These are phyloP conservation scores for Fabrea salina DNA, from an alignment of 169 alveolate genomes.

Conservation along the genomic window DNA sequence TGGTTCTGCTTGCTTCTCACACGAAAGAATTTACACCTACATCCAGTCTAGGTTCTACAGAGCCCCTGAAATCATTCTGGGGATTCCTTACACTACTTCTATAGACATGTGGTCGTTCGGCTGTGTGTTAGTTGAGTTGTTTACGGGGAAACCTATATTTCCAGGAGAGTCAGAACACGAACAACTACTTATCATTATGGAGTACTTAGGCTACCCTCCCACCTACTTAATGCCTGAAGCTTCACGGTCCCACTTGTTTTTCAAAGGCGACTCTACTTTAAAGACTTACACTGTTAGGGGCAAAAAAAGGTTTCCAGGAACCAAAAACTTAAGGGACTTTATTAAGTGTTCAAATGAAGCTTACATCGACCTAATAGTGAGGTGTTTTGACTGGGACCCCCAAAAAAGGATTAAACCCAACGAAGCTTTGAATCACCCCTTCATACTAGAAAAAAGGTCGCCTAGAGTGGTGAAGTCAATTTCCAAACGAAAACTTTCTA, in stretches of 20 bases:
- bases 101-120: conserved; percentile 80
- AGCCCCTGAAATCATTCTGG: conserved; percentile 75
- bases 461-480: background rate
- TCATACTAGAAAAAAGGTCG: background rate
- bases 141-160: conserved; percentile 66
- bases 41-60: conserved; percentile 74
- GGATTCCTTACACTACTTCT: conserved; percentile 48
- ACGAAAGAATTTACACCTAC: conserved; percentile 58
- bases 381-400: conserved; percentile 80
- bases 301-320: conserved; percentile 52
- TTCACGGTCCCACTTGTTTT: conserved; percentile 65
- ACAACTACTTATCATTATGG: conserved; percentile 70
- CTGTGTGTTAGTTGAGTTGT: conserved; percentile 64
- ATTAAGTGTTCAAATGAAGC: conserved; percentile 46
- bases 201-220: conserved; percentile 74
- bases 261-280: conserved; percentile 61
- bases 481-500: no score
- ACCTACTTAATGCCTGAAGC: conserved; percentile 46
- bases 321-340: conserved; percentile 55
- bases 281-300: conserved; percentile 49
- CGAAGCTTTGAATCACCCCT: conserved; percentile 71
- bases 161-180: conserved; percentile 77
- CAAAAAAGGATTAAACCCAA: conserved; percentile 72
- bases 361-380: conserved; percentile 60
- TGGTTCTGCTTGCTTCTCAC: conserved; percentile 70